Conservation (phyloP, 805 yeast species). For the Saturnispora quitensis region DNA sequence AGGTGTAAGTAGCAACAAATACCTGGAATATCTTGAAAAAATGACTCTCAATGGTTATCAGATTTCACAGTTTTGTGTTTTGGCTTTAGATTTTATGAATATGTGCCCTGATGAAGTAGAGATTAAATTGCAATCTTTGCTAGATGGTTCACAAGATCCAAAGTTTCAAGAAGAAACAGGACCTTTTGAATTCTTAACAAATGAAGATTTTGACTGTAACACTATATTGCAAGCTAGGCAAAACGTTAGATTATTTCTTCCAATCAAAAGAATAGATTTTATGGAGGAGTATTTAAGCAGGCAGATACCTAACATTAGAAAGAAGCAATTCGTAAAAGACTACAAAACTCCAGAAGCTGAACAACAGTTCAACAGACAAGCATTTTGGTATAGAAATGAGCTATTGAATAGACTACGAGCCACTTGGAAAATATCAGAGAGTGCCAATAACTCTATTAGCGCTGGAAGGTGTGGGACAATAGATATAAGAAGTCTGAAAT, state of each 20-base stretch:
- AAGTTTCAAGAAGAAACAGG: slow-evolving; percentile 20
- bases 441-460: slow-evolving; percentile 21
- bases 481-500: slow-evolving; percentile 57
- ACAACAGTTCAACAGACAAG: slow-evolving; percentile 44
- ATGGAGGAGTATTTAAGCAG: slow-evolving; percentile 33
- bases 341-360: slow-evolving; percentile 47
- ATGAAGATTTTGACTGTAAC: slow-evolving; percentile 13
- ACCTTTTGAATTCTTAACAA: slow-evolving; percentile 11
- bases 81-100: slow-evolving; percentile 72
- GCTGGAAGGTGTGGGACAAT: slow-evolving; percentile 43
- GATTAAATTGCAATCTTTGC: slow-evolving; percentile 22
- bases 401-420: slow-evolving; percentile 55
- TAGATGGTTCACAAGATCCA: slow-evolving; percentile 16
- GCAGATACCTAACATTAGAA: slow-evolving; percentile 62
- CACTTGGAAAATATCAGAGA: slow-evolving; percentile 42
- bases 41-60: slow-evolving; percentile 26
- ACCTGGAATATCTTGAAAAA: slow-evolving; percentile 26
- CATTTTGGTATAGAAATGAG: slow-evolving; percentile 76
- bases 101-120: slow-evolving; percentile 54
- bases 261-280: slow-evolving; percentile 48
- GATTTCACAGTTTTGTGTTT: slow-evolving; percentile 47
- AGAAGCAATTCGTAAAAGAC: slow-evolving; percentile 61
- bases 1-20: slow-evolving; percentile 16
- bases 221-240: slow-evolving; percentile 20
- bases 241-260: slow-evolving; percentile 53